Percentiles rank a stretch among this genome's conserved stretches.
Evolutionary conservation across 2,329 filamentous ascomycete genomes (phyloP).

Genomic region (Diplodia mutila): DNA sequence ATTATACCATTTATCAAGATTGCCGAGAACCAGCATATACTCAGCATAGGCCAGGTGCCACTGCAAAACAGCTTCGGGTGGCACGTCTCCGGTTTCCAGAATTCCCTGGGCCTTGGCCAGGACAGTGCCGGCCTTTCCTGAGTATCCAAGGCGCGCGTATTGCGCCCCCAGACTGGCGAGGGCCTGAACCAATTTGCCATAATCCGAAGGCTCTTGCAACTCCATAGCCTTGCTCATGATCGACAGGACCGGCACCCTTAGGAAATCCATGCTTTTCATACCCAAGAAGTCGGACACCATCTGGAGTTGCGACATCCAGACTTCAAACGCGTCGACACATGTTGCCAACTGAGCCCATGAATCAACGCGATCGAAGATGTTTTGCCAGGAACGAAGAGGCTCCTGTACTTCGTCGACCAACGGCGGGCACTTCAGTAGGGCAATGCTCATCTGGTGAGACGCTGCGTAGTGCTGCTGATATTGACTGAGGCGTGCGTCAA

Average conservation of each 20-base stretch:
- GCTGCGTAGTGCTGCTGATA: slow-evolving; percentile 44
- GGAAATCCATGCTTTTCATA: slow-evolving; percentile 58
- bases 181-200: slow-evolving; percentile 47
- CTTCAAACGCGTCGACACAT: slow-evolving; percentile 55
- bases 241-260: slow-evolving; percentile 54
- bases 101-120: slow-evolving; percentile 64
- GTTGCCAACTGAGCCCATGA: slow-evolving; percentile 46
- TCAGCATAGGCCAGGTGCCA: slow-evolving; percentile 76
- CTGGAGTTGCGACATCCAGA: slow-evolving; percentile 56
- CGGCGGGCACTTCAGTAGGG: slow-evolving; percentile 45
- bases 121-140: slow-evolving; percentile 59
- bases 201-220: slow-evolving; percentile 43
- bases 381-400: slow-evolving; percentile 44
- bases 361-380: slow-evolving; percentile 37
- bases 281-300: slow-evolving; percentile 61
- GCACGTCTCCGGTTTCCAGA: slow-evolving; percentile 41
- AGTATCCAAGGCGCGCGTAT: slow-evolving; percentile 64
- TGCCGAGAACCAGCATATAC: slow-evolving; percentile 70
- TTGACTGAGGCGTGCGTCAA: slow-evolving; percentile 40
- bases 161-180: slow-evolving; percentile 56
- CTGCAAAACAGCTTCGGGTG: slow-evolving; percentile 53
- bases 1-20: slow-evolving; percentile 61
- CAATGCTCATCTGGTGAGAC: slow-evolving; percentile 44
- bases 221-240: slow-evolving; percentile 54
- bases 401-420: slow-evolving; percentile 34